phyloP scores from a whole-genome alignment of 495 filamentous ascomycete genomes.

The Aspergillus sparsus region DNA sequence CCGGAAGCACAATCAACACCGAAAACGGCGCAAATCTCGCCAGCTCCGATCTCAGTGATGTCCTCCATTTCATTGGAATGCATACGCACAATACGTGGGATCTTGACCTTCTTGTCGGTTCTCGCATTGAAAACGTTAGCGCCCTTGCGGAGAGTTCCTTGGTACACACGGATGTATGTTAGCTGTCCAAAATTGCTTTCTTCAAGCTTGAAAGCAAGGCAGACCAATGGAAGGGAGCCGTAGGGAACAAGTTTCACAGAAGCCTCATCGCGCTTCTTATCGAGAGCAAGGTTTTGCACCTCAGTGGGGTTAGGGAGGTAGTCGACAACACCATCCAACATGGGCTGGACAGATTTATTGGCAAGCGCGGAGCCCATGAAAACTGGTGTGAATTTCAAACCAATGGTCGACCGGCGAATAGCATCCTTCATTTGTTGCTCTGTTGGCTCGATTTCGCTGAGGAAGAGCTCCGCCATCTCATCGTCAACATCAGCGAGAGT shows the following conservation, averaged over 20 bases:
- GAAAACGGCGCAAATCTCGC: slow-evolving; percentile 98
- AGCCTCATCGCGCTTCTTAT: slow-evolving; percentile 73
- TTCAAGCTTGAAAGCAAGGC: slow-evolving; percentile 97
- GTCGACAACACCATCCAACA: slow-evolving; percentile 96
- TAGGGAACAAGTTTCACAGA: slow-evolving; percentile 87
- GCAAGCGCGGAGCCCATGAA: slow-evolving; percentile 95
- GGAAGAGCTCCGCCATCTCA: slow-evolving; percentile 94
- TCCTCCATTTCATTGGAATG: slow-evolving; percentile 99
- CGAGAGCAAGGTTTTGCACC: slow-evolving; percentile 87
- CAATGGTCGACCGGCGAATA: slow-evolving; percentile 84
- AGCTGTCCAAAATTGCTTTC: slow-evolving; percentile 98
- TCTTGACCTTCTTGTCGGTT: slow-evolving; percentile 91
- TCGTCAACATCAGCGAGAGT: slow-evolving; percentile 97
- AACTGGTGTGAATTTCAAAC: slow-evolving; percentile 90
- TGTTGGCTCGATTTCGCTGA: slow-evolving; percentile 80
- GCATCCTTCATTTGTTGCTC: slow-evolving; percentile 82
- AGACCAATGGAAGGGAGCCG: slow-evolving; percentile 89
- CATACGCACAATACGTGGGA: slow-evolving; percentile 98
- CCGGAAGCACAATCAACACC: slow-evolving; percentile 97
- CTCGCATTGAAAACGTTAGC: slow-evolving; percentile 91
- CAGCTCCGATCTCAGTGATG: slow-evolving; percentile 83
- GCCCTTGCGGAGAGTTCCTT: slow-evolving; percentile 86
- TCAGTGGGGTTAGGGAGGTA: slow-evolving; percentile 93
- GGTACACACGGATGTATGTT: slow-evolving; percentile 98
- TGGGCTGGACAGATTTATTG: slow-evolving; percentile 93